Evolutionary conservation across 2,329 filamentous ascomycete species (phyloP).

Genomic region (Bipolaris oryzae): DNA sequence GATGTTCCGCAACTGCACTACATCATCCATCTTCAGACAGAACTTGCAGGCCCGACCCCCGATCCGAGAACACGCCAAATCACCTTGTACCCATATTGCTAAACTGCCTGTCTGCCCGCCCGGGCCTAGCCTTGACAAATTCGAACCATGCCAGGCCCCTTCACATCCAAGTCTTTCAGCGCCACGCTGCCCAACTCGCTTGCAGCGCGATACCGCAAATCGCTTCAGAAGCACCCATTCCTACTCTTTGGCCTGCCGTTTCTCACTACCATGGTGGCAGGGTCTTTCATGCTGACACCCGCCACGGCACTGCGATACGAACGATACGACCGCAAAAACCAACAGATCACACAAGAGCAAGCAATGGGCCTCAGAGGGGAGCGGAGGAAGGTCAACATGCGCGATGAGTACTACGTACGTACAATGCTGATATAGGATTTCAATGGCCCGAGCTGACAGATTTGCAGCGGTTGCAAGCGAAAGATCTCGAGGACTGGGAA

Average conservation of each 20-base stretch:
- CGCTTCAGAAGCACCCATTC: constrained; percentile 82
- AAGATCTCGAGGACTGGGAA: constrained; percentile 95
- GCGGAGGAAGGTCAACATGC: constrained; percentile 75
- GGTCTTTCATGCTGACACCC: constrained; percentile 92
- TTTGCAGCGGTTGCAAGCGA: constrained; percentile 75
- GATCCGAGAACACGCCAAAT: neutral
- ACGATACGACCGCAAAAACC: constrained; percentile 86
- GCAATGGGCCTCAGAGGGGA: constrained; percentile 78
- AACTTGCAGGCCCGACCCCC: neutral
- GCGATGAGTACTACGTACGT: constrained; percentile 86
- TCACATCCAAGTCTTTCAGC: constrained; percentile 64
- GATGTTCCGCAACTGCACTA: constrained; percentile 12
- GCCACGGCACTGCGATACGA: constrained; percentile 95
- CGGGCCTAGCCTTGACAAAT: neutral
- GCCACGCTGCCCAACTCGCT: constrained; percentile 64
- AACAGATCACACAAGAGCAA: constrained; percentile 83
- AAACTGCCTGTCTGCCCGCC: neutral
- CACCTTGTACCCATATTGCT: neutral
- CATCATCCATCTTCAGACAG: constrained; percentile 8
- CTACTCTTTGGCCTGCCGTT: constrained; percentile 93
- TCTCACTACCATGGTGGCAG: constrained; percentile 84
- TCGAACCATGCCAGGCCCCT: constrained; percentile 61
- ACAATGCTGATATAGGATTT: neutral
- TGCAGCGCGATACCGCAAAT: constrained; percentile 75
- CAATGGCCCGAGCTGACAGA: constrained; percentile 14